Conservation (phyloP, 1,139 yeast genomes). For the Saccharomyces hybrid region DNA sequence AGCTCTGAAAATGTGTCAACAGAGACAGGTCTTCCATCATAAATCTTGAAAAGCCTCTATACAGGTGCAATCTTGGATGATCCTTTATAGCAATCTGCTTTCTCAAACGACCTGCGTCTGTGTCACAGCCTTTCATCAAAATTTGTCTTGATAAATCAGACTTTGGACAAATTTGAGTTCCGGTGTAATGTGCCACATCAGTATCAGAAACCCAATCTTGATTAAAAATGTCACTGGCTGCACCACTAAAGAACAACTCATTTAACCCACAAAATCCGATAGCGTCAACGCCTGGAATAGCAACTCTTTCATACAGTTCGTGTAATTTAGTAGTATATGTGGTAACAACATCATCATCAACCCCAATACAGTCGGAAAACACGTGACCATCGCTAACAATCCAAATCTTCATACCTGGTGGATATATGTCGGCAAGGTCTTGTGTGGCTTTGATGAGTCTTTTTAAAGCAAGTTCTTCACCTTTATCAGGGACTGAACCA, state of each 20-base stretch:
- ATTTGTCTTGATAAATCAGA: constrained; percentile 36
- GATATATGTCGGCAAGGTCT: constrained; percentile 37
- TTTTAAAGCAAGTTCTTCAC: constrained; percentile 36
- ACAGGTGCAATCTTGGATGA: constrained; percentile 47
- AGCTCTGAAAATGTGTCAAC: constrained; percentile 35
- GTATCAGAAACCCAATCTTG: constrained; percentile 26
- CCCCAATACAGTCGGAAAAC: constrained; percentile 54
- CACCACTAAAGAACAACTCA: constrained; percentile 33
- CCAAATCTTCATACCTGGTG: constrained; percentile 49
- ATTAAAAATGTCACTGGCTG: constrained; percentile 24
- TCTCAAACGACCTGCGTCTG: constrained; percentile 36
- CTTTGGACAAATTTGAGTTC: constrained; percentile 31
- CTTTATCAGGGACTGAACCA: constrained; percentile 44
- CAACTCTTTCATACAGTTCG: constrained; percentile 34
- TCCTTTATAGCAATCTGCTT: constrained; percentile 32
- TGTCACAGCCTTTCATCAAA: constrained; percentile 38
- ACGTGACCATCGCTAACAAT: constrained; percentile 63
- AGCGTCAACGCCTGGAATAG: constrained; percentile 23
- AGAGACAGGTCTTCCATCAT: constrained; percentile 50
- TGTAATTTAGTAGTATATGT: constrained; percentile 41
- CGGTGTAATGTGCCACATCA: constrained; percentile 32
- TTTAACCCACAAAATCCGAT: constrained; percentile 37
- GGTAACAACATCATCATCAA: constrained; percentile 47
- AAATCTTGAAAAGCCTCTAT: constrained; percentile 51
- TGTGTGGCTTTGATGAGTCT: constrained; percentile 31